phyloP scores from a whole-genome alignment of 129 eudicot genomes.

The Smallanthus sonchifolius region DNA sequence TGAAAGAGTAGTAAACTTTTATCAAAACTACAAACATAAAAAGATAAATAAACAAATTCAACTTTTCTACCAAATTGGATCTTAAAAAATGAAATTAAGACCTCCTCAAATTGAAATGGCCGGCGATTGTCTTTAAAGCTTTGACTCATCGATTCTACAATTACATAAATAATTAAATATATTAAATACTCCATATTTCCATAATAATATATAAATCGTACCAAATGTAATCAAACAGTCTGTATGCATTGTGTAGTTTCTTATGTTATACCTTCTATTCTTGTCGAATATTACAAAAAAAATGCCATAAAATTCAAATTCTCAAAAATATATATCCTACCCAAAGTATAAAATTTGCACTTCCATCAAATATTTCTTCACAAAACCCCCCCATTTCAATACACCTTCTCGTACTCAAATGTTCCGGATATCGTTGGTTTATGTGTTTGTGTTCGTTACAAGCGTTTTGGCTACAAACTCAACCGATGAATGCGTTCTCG shows the following conservation, averaged over 20 bases:
- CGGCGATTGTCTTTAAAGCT: conserved; percentile 26
- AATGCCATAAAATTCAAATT: conserved; percentile 5
- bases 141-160: conserved; percentile 4
- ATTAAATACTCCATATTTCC: neutral
- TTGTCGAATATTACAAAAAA: conserved; percentile 23
- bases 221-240: conserved; percentile 10
- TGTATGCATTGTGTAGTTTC: conserved; percentile 27
- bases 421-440: neutral
- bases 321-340: conserved; percentile 5
- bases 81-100: neutral
- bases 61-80: neutral
- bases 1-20: no score
- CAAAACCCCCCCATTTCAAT: neutral
- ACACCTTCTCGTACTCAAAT: neutral
- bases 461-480: conserved; percentile 8
- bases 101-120: conserved; percentile 25
- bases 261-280: conserved; percentile 28
- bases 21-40: no score
- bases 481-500: conserved; percentile 38
- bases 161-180: neutral
- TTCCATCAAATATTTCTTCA: conserved; percentile 3
- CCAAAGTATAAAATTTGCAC: conserved; percentile 8
- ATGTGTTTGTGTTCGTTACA: conserved; percentile 9
- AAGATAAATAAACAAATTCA: neutral
- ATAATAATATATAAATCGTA: neutral